Evolutionary conservation across 139 green algal genomes (phyloP), one percentile per base, ranked within the genome.

Genomic region (Marvania coccoides): DNA sequence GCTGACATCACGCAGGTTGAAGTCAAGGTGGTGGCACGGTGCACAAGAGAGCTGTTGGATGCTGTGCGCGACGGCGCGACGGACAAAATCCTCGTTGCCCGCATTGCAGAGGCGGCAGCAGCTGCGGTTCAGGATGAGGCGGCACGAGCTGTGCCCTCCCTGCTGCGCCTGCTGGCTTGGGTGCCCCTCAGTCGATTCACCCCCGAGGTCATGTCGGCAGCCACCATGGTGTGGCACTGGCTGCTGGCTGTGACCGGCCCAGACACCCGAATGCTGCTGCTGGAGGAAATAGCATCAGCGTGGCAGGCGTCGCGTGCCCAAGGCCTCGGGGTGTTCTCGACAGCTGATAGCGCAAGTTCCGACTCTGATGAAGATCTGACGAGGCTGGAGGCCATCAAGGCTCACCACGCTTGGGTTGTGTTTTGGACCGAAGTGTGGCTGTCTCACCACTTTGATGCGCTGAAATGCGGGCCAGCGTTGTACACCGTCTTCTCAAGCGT

Each of bases 221-320:
- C 23, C 0, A 47, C 61, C 12, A 74, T 85, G 62, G 69, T 77
- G 6, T 88, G 81, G 80, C 69, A 67, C n/a, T 87, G 86, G 88
- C 68, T 66, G 33, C 40, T 88, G 19, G 45, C 51, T 15, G 81
- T 77, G 19, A 71, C 80, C 15, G 47, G 62, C 6, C 68, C 72
- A 10, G 55, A 15, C 14, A 64, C 77, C 33, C 70, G 85, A 31
- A 58, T 83, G 9, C 67, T 71, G 2, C 77, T 95, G 7, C 65
- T 88, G 19, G 63, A 47, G 2, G 72, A 81, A 24, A 34, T 87
- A 3, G 61, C 65, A 1, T 64, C 70, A n/a, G 82, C 79, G 4
- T 70, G 45, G 45, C 28, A 28, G 24, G 42, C 23, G 23, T 46
- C 30, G 33, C 14, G 58, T 53, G 35, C 45, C 29, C 5, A 48